These are phyloP conservation scores for Plasmodium vinckei DNA, from an alignment of 169 alveolate genomes.

Conservation along the genomic window DNA sequence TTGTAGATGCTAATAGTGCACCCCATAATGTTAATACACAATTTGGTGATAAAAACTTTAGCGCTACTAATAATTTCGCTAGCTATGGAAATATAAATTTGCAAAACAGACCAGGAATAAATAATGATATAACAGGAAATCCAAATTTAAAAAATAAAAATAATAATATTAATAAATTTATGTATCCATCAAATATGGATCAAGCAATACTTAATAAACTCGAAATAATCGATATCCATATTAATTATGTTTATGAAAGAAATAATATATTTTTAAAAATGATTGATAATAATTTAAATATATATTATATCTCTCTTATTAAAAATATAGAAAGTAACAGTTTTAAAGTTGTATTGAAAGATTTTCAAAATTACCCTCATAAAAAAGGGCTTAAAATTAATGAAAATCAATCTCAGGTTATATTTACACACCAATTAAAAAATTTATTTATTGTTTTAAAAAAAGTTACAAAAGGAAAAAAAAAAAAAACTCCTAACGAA, in stretches of 20 bases:
- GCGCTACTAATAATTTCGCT: neutral
- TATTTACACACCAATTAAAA: slow-evolving; percentile 44
- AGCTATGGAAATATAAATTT: too few relatives aligned
- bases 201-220: slow-evolving; percentile 22
- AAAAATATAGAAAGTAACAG: slow-evolving; percentile 16
- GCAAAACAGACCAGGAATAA: too few relatives aligned
- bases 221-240: slow-evolving; percentile 52
- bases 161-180: neutral
- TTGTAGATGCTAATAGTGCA: neutral
- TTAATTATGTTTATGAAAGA: slow-evolving; percentile 40
- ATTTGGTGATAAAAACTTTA: neutral
- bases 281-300: slow-evolving; percentile 54
- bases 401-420: slow-evolving; percentile 19
- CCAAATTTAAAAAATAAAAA: neutral
- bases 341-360: slow-evolving; percentile 50
- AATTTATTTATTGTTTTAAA: slow-evolving; percentile 40
- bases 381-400: slow-evolving; percentile 53
- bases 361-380: slow-evolving; percentile 74
- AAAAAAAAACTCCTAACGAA: neutral
- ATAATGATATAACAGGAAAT: too few relatives aligned
- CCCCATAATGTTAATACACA: neutral
- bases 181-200: slow-evolving; percentile 12
- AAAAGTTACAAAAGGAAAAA: neutral
- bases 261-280: slow-evolving; percentile 43
- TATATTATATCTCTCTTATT: slow-evolving; percentile 54